phyloP scores from a whole-genome alignment of 441 rosid genomes.

The Populus tomentosa region DNA sequence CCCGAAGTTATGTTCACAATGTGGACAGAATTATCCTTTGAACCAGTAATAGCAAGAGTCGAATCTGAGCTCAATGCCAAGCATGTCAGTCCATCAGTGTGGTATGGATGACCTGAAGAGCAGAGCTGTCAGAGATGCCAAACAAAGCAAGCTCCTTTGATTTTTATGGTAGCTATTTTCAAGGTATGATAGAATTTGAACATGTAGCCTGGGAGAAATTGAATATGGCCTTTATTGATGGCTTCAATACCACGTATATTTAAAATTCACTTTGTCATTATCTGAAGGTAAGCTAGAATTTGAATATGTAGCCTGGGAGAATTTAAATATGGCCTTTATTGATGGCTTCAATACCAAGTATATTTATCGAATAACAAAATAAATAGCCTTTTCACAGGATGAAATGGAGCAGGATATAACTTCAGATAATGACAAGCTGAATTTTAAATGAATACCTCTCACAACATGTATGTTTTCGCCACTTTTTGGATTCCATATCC shows the following conservation, averaged over 20 bases:
- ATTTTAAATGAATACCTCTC: constrained; percentile 38
- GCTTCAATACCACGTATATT: background rate
- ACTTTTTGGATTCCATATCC: constrained; percentile 87
- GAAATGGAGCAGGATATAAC: background rate
- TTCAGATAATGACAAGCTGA: background rate
- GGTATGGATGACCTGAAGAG: constrained; percentile 75
- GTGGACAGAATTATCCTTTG: constrained; percentile 68
- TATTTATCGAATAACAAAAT: background rate
- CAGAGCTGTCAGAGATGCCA: background rate
- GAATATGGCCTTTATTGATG: background rate
- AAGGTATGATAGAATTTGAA: background rate
- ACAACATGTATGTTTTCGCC: constrained; percentile 71
- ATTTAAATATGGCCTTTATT: background rate
- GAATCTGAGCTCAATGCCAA: constrained; percentile 75
- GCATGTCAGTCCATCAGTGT: constrained; percentile 72
- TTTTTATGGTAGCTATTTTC: background rate
- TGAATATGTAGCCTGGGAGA: background rate
- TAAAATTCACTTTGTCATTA: background rate
- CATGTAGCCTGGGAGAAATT: background rate
- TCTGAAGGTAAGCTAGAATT: background rate
- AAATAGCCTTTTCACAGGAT: background rate
- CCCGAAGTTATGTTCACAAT: constrained; percentile 73
- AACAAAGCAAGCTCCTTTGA: background rate
- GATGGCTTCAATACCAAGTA: background rate
- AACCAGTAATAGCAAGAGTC: constrained; percentile 72